Percentiles rank a stretch among this genome's conserved stretches.
Conservation (phyloP, 2,329 filamentous ascomycete genomes). For the Beauveria scarabaeidicola region DNA sequence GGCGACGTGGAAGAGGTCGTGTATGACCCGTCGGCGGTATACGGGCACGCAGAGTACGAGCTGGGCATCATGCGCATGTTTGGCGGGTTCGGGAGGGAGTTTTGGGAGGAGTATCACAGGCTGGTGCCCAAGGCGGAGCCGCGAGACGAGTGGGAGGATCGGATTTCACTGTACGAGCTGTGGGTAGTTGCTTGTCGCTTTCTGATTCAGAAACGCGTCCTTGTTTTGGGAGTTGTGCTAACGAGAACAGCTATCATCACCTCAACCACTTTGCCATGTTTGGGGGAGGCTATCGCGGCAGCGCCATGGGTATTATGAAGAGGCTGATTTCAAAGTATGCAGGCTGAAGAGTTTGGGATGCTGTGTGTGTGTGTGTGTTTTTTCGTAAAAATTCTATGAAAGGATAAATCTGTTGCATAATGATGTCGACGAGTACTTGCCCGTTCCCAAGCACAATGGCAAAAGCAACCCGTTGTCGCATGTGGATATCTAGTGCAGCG, state of each 20-base stretch:
- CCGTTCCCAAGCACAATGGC: not conserved
- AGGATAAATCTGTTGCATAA: not conserved
- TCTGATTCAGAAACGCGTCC: too few species aligned
- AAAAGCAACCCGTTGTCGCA: not conserved
- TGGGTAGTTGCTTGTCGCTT: slow-evolving; percentile 35
- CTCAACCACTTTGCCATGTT: slow-evolving; percentile 84
- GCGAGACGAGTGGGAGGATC: slow-evolving; percentile 73
- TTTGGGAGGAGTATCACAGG: slow-evolving; percentile 69
- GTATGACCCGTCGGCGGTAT: slow-evolving; percentile 73
- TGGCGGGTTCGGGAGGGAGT: slow-evolving; percentile 67
- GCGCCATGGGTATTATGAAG: slow-evolving; percentile 74
- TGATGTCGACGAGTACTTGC: not conserved
- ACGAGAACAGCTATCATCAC: slow-evolving; percentile 63
- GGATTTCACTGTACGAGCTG: slow-evolving; percentile 73
- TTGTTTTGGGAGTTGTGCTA: slow-evolving; percentile 8
- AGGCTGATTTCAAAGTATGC: slow-evolving; percentile 64
- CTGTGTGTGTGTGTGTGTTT: not conserved
- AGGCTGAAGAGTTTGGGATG: not conserved
- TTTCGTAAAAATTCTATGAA: not conserved
- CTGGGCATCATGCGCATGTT: slow-evolving; percentile 96
- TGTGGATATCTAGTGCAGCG: not conserved
- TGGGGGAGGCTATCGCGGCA: slow-evolving; percentile 66
- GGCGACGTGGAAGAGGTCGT: slow-evolving; percentile 62
- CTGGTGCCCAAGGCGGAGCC: slow-evolving; percentile 75
- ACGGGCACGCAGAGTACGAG: slow-evolving; percentile 84